Percentiles rank a stretch among this genome's conserved stretches.
phyloP scores from a whole-genome alignment of 768 basidiomycete species.

The Cyclocybe aegerita region DNA sequence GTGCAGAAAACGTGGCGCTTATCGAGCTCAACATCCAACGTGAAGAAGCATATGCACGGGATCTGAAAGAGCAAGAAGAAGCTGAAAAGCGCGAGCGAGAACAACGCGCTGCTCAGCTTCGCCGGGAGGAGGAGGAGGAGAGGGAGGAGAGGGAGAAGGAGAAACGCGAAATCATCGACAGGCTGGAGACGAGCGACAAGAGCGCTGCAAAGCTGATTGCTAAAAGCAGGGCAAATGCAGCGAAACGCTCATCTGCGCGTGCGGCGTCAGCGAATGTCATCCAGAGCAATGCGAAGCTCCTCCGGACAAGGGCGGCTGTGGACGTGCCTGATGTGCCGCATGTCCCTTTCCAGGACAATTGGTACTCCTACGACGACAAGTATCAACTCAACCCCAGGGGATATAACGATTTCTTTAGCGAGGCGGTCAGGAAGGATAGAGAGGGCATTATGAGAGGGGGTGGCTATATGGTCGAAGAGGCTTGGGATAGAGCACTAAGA shows the following conservation, averaged over 20 bases:
- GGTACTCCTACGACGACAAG: constrained; percentile 73
- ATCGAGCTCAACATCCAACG: constrained; percentile 85
- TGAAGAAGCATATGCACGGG: constrained; percentile 73
- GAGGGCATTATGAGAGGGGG: constrained; percentile 83
- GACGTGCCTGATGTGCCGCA: constrained; percentile 80
- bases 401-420: constrained; percentile 75
- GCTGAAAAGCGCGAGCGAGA: constrained; percentile 72
- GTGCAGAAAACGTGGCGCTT: constrained; percentile 75
- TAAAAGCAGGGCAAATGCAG: constrained; percentile 62
- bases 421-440: constrained; percentile 71
- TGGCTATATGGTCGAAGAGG: constrained; percentile 79
- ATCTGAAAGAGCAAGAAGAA: constrained; percentile 79
- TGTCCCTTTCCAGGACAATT: constrained; percentile 74
- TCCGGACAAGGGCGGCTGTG: constrained; percentile 65
- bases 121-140: constrained; percentile 72
- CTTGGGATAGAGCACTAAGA: constrained; percentile 81
- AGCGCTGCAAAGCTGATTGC: constrained; percentile 71
- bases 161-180: constrained; percentile 74
- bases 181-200: constrained; percentile 74
- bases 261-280: constrained; percentile 43
- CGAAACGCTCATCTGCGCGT: constrained; percentile 60
- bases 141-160: constrained; percentile 74
- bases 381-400: constrained; percentile 49
- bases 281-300: constrained; percentile 47
- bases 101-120: constrained; percentile 61